phyloP scores from a whole-genome alignment of 1,139 yeast species.

The Blastobotrys illinoisensis region DNA sequence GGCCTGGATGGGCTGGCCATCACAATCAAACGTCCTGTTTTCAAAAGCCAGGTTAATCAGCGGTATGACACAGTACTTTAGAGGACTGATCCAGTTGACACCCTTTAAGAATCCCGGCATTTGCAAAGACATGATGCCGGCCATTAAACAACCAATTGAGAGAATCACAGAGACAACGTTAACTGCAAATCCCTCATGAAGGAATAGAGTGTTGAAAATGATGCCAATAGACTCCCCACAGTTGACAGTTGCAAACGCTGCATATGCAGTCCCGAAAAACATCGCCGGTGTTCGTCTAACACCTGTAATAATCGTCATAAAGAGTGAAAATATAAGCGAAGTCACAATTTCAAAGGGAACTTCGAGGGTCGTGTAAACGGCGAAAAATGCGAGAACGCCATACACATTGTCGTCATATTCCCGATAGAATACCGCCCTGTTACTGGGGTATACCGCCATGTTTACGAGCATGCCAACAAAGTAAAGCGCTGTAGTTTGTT shows the following conservation, averaged over 20 bases:
- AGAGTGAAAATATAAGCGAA: constrained; percentile 51
- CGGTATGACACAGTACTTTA: constrained; percentile 62
- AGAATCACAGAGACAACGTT: constrained; percentile 60
- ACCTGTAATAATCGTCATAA: constrained; percentile 67
- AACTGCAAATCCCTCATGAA: constrained; percentile 74
- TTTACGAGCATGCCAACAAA: constrained; percentile 78
- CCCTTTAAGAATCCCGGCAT: constrained; percentile 67
- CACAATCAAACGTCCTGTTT: constrained; percentile 39
- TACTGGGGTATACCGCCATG: constrained; percentile 66
- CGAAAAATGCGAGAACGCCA: constrained; percentile 59
- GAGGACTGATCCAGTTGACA: constrained; percentile 66
- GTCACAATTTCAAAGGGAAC: constrained; percentile 68
- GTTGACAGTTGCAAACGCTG: constrained; percentile 52
- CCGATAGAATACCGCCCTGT: constrained; percentile 69
- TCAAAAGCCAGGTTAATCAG: constrained; percentile 46
- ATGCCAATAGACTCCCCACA: constrained; percentile 85
- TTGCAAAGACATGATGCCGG: constrained; percentile 76
- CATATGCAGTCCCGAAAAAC: constrained; percentile 60
- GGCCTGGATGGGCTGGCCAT: constrained; percentile 29
- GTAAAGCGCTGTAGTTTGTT: constrained; percentile 66
- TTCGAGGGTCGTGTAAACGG: constrained; percentile 61
- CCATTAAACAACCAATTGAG: constrained; percentile 72
- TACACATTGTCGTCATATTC: constrained; percentile 73
- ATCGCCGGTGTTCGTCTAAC: constrained; percentile 63
- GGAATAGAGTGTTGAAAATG: constrained; percentile 64